Percentiles rank a stretch among this genome's conserved stretches.
Conservation (phyloP, 1,284 basidiomycete species). For the Austroboletus rostrupii region DNA sequence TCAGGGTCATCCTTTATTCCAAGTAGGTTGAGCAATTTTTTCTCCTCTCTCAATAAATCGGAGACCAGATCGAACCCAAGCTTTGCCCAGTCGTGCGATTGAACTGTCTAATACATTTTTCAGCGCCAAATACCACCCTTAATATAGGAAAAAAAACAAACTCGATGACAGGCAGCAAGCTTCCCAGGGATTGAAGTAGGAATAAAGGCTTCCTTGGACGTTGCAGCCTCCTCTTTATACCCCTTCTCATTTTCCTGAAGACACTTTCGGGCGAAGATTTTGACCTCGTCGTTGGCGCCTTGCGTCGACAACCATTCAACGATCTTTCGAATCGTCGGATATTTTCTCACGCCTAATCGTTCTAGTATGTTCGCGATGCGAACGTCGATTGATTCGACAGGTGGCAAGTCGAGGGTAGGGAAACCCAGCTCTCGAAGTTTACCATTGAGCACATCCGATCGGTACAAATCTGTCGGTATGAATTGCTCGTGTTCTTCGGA, state of each 20-base stretch:
- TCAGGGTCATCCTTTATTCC: background rate
- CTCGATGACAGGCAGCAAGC: constrained; percentile 11
- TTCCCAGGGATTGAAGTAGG: constrained; percentile 11
- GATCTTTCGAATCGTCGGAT: constrained; percentile 13
- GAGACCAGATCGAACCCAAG: background rate
- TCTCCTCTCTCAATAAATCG: background rate
- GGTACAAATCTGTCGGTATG: constrained; percentile 11
- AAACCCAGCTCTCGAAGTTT: constrained; percentile 14
- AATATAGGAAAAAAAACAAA: background rate
- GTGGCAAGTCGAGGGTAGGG: constrained; percentile 16
- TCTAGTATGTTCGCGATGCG: background rate
- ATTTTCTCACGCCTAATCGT: constrained; percentile 14
- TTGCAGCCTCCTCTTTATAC: constrained; percentile 17
- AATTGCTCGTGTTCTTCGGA: constrained; percentile 10
- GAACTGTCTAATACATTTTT: background rate
- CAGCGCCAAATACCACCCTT: background rate
- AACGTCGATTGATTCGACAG: background rate
- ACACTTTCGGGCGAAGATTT: background rate
- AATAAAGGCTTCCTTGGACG: constrained; percentile 14
- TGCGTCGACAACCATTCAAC: background rate
- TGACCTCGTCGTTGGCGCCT: constrained; percentile 7
- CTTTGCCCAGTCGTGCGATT: background rate
- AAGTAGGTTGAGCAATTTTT: background rate
- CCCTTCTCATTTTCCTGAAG: constrained; percentile 18
- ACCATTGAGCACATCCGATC: constrained; percentile 4